Evolutionary conservation across 2,329 filamentous ascomycete genomes (phyloP).

Genomic region (Corynespora cassiicola): DNA sequence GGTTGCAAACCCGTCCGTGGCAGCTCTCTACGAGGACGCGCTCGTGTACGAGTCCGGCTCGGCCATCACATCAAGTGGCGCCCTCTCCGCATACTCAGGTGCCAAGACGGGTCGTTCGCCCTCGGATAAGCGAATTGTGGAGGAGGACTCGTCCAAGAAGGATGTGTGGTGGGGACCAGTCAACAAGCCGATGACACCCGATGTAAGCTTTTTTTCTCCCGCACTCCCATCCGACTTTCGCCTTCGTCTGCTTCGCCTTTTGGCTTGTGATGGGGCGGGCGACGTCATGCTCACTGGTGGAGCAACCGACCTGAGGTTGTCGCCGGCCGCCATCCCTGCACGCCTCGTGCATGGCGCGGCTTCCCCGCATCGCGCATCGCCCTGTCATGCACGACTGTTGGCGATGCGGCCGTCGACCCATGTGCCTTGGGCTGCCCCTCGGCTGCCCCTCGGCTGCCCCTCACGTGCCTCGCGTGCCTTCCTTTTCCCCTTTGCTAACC

Average conservation of each 20-base stretch:
- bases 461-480: slow-evolving; percentile 23
- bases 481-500: slow-evolving; percentile 32
- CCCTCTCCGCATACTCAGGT: slow-evolving; percentile 95
- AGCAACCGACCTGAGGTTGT: slow-evolving; percentile 36
- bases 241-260: slow-evolving; percentile 15
- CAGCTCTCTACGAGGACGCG: slow-evolving; percentile 98
- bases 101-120: slow-evolving; percentile 98
- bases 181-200: slow-evolving; percentile 97
- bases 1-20: slow-evolving; percentile 91
- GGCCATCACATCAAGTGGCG: slow-evolving; percentile 94
- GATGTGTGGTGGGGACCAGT: slow-evolving; percentile 99
- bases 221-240: slow-evolving; percentile 15
- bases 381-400: slow-evolving; percentile 26
- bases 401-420: no score
- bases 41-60: slow-evolving; percentile 97
- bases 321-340: slow-evolving; percentile 32
- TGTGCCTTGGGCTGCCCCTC: no score
- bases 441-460: slow-evolving; percentile 8
- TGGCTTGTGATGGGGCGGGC: slow-evolving; percentile 35
- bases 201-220: slow-evolving; percentile 68
- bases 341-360: slow-evolving; percentile 33
- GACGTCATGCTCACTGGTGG: slow-evolving; percentile 43
- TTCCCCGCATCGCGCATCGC: slow-evolving; percentile 45
- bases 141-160: slow-evolving; percentile 86
- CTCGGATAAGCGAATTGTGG: slow-evolving; percentile 95